Evolutionary conservation across 345 rosid species (phyloP).

Genomic region (Euphorbia pulcherrima): DNA sequence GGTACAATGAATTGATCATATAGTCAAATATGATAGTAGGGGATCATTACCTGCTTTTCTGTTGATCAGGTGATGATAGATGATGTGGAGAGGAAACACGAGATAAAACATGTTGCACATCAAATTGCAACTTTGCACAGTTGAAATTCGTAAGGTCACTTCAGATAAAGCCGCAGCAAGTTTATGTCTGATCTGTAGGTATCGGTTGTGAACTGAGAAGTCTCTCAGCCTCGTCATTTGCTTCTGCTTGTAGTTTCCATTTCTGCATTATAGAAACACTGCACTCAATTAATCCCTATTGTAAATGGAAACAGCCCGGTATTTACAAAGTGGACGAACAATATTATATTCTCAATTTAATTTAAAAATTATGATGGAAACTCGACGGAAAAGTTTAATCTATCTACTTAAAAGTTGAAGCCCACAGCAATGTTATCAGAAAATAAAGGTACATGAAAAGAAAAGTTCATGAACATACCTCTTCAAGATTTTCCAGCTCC

Average conservation of each 20-base stretch:
- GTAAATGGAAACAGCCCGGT: not conserved
- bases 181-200: slow-evolving; percentile 31
- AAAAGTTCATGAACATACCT: slow-evolving; percentile 38
- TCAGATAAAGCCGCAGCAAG: no score
- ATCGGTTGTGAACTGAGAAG: slow-evolving; percentile 63
- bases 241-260: slow-evolving; percentile 91
- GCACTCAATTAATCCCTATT: not conserved
- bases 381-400: no score
- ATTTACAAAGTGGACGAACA: not conserved
- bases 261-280: slow-evolving; percentile 39
- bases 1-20: not conserved
- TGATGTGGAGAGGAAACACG: no score
- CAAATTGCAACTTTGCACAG: no score
- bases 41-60: not conserved
- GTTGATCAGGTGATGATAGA: no score
- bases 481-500: slow-evolving; percentile 98
- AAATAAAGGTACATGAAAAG: not conserved
- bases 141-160: no score
- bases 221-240: slow-evolving; percentile 92
- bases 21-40: not conserved
- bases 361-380: not conserved
- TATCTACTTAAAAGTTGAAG: not conserved
- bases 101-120: no score
- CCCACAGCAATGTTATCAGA: not conserved
- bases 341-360: not conserved